Base-by-base conservation (phyloP, 2,329 filamentous ascomycete species). In the Aspergillus sp. region DNA sequence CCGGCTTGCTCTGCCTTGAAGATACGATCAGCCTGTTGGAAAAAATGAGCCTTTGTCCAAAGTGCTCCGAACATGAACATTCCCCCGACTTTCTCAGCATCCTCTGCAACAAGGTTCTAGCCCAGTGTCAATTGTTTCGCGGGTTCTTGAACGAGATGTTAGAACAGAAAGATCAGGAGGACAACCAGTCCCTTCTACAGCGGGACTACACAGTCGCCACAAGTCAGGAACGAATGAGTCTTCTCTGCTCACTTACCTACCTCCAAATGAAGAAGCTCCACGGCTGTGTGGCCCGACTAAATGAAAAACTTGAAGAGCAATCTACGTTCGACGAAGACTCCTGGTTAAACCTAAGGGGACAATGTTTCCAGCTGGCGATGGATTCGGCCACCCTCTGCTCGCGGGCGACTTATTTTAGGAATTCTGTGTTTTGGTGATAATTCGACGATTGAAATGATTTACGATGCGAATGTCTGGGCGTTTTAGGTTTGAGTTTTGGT, bases 1-100 rank as follows among this genome's bases (percentile, higher is more conserved):
- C 32, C 36, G 52, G 49, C 12, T n/a, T 60, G 7, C 18, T 42
- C 9, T 52, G 55, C n/a, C 47, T 61, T 18, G 18, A 39, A 9
- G 14, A 18, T 7, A 24, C 49, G 10, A 24, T 61, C 14, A 29
- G 52, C 31, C 26, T 51, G 2, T n/a, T 63, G 6, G 61, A 63
- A 45, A 26, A 26, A 2, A 47, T 61, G 20, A 63, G 61, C 53
- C 16, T 32, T 39, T 63, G 61, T 56, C 26, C 32, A 14, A 29
- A 12, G 22, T 58, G 55, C 24, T 46, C 49, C 2, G n/a, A 36
- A 18, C 50, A 55, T 20, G 14, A 42, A 6, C 14, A 36, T 29
- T 22, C 39, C 12, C 53, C 39, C 16, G 26, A n/a, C 4, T 54
- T 52, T 22, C 46, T 61, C 20, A 9, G 47, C 29, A 20, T 26